Percentiles rank a stretch among this genome's conserved stretches.
phyloP scores from a whole-genome alignment of 2,329 filamentous ascomycete genomes.

The Fusarium miscanthi region DNA sequence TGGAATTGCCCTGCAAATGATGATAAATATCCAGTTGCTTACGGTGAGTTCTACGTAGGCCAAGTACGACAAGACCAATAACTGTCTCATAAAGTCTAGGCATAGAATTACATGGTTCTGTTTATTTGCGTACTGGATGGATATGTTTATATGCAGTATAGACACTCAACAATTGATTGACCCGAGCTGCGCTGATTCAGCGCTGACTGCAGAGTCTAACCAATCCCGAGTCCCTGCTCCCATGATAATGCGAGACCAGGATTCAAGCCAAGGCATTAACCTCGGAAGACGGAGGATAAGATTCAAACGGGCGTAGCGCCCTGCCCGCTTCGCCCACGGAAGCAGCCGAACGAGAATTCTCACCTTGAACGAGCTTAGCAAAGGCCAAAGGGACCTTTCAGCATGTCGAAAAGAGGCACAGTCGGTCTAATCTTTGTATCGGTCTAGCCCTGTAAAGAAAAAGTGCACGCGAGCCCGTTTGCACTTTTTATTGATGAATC shows the following conservation, averaged over 20 bases:
- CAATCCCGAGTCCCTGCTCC: neutral
- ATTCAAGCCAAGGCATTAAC: neutral
- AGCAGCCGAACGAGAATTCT: neutral
- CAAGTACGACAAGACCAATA: neutral
- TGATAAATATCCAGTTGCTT: too few relatives aligned
- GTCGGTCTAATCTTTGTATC: neutral
- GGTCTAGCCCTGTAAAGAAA: neutral
- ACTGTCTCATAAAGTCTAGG: neutral
- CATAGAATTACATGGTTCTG: too few relatives aligned
- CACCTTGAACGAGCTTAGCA: neutral
- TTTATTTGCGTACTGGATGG: neutral
- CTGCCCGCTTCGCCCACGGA: neutral
- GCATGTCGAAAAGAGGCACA: neutral
- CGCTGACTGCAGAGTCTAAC: neutral
- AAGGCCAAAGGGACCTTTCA: neutral
- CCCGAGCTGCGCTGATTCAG: neutral
- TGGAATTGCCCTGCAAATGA: neutral
- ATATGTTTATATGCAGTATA: neutral
- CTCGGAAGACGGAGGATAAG: neutral
- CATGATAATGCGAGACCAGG: neutral
- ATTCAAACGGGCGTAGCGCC: neutral
- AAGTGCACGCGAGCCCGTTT: neutral
- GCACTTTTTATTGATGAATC: neutral
- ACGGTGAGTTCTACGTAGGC: neutral
- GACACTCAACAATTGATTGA: neutral